Base-by-base conservation (phyloP, 768 basidiomycete species). In the Suillus subluteus region DNA sequence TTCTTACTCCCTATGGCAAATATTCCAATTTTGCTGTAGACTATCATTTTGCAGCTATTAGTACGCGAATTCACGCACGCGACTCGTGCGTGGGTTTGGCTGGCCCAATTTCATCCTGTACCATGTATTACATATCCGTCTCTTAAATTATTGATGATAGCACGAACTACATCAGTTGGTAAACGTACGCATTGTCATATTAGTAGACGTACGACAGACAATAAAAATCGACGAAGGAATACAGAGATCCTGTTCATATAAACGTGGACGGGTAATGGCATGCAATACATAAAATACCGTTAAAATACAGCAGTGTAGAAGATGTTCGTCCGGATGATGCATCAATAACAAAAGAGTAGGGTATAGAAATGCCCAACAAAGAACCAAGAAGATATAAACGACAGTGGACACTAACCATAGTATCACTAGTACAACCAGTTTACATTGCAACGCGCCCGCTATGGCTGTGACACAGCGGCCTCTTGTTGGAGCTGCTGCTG, bases 401-500 rank as follows among this genome's bases (percentile, higher is more conserved):
- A 61, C 41, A 18, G 23, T 38, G 11, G 8, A 58, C 38, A 40
- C 54, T 55, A 18, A 54, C 30, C 52, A 32, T 32, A 55, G 15
- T 55, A 55, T 55, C 54, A 56, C 21, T 37, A 56, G 12, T 56
- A 41, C 18, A 61, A 43, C 18, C 18, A 32, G 30, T 30, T 32
- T 30, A 61, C 41, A 58, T 30, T 52, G 52, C 52, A 26, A 43
- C 59, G 18, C 18, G 30, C 21, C 18, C 12, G 40, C 59, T 61
- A 61, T 32, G 59, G 6, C 6, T 21, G 26, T 43, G 59, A 32
- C 6, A 16, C 41, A 61, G 41, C 62, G 3, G 56, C 62, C 21
- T 62, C 30, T 32, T 61, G 71, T 16, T 76, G 68, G 12, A 48
- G 64, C 54, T 70, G 69, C 55, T 70, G 72, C 59, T 67, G 73